A percentile compares a stretch with the other conserved stretches of the same genome.
Conservation (phyloP, 1,284 basidiomycete species). For the Ustilago nuda region DNA sequence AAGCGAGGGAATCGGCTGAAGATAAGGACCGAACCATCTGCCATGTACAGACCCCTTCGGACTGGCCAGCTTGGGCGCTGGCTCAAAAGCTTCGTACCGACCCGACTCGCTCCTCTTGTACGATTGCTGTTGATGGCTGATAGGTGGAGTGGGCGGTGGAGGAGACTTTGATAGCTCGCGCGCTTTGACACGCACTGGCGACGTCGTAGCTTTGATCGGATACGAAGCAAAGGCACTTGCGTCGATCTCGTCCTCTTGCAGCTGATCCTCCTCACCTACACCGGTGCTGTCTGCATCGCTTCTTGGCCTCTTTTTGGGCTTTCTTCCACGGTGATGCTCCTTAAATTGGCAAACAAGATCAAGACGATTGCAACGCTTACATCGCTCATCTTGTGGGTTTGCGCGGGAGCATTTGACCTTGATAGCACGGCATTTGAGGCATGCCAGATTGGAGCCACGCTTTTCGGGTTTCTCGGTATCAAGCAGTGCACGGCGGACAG, state of each 20-base stretch:
- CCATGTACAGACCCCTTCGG: slow-evolving; percentile 41
- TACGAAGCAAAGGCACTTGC: not conserved
- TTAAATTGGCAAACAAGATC: slow-evolving; percentile 51
- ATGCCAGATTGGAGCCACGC: slow-evolving; percentile 51
- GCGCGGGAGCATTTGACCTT: slow-evolving; percentile 50
- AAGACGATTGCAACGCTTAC: slow-evolving; percentile 52
- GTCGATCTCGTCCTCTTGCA: slow-evolving; percentile 37
- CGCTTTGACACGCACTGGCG: slow-evolving; percentile 20
- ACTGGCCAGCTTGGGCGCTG: slow-evolving; percentile 38
- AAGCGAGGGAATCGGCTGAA: slow-evolving; percentile 38
- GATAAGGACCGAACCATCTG: slow-evolving; percentile 48
- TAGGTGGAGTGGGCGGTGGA: slow-evolving; percentile 14
- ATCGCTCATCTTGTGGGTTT: slow-evolving; percentile 36
- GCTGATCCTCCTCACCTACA: slow-evolving; percentile 42
- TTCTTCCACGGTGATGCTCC: slow-evolving; percentile 51
- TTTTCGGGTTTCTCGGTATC: slow-evolving; percentile 50
- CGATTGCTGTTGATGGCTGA: slow-evolving; percentile 16
- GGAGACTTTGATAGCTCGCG: slow-evolving; percentile 26
- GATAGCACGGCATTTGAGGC: slow-evolving; percentile 53
- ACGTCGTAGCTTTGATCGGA: slow-evolving; percentile 11
- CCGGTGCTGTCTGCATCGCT: slow-evolving; percentile 36
- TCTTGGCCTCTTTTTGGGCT: slow-evolving; percentile 46
- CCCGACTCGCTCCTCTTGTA: slow-evolving; percentile 17
- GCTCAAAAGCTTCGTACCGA: slow-evolving; percentile 24
- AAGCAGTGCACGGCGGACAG: slow-evolving; percentile 36